These are phyloP conservation scores for Trametes cinnabarina DNA, from an alignment of 768 basidiomycete species.

Conservation along the genomic window DNA sequence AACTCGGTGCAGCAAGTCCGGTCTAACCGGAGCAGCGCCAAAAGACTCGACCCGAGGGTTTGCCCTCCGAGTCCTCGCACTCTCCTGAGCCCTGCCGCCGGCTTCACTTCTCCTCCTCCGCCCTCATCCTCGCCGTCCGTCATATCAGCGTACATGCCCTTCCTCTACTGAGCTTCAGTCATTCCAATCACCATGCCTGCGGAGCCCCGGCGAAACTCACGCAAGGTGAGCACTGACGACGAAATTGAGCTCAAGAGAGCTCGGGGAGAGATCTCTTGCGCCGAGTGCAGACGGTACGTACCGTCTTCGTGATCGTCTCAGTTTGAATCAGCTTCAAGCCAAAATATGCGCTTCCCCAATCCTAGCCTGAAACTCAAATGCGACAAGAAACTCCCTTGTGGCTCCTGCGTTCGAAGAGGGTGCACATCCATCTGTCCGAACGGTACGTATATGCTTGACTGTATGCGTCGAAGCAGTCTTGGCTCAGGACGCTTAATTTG, in stretches of 20 bases:
- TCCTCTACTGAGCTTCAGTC: neutral
- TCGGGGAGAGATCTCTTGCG: constrained; percentile 75
- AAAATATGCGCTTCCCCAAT: neutral
- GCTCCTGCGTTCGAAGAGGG: constrained; percentile 62
- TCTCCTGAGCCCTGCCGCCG: neutral
- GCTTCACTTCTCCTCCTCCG: neutral
- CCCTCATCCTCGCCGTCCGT: neutral
- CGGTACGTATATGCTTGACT: constrained; percentile 31
- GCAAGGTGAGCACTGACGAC: constrained; percentile 26
- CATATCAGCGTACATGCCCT: neutral
- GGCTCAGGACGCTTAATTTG: constrained; percentile 1
- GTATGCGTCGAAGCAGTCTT: constrained; percentile 28
- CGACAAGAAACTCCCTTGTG: constrained; percentile 79
- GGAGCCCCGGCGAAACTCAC: constrained; percentile 24
- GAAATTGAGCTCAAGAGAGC: constrained; percentile 74
- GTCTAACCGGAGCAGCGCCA: neutral
- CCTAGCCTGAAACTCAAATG: constrained; percentile 74
- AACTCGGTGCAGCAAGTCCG: neutral
- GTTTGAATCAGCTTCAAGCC: no score
- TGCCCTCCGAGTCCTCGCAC: neutral
- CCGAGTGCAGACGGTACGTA: constrained; percentile 75
- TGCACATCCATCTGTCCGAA: constrained; percentile 67
- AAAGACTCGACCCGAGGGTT: neutral
- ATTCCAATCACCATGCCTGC: constrained; percentile 23
- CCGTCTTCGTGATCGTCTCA: constrained; percentile 37